These are phyloP conservation scores for Geopyxis carbonaria DNA, from an alignment of 495 filamentous ascomycete genomes.

Conservation along the genomic window DNA sequence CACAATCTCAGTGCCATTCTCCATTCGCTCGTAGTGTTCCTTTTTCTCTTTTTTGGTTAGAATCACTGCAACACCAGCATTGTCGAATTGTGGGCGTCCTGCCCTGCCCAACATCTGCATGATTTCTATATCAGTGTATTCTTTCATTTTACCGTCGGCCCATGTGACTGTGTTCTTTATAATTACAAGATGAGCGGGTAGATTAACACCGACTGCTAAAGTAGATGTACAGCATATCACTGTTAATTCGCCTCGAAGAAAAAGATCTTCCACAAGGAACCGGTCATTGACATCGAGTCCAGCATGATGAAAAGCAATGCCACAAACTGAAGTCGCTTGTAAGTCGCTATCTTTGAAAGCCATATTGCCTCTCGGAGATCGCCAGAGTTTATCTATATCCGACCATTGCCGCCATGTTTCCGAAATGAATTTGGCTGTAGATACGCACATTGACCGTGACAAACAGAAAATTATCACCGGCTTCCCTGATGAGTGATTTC, in stretches of 20 bases:
- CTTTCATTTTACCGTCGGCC: conserved; percentile 43
- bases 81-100: conserved; percentile 83
- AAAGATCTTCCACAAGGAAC: conserved; percentile 51
- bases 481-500: conserved; percentile 57
- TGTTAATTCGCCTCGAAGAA: conserved; percentile 55
- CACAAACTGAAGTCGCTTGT: conserved; percentile 42
- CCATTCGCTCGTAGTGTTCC: conserved; percentile 60
- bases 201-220: conserved; percentile 79
- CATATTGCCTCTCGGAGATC: conserved; percentile 38
- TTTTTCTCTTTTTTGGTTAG: conserved; percentile 58
- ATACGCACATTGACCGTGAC: conserved; percentile 58
- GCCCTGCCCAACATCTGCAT: conserved; percentile 98
- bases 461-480: conserved; percentile 90
- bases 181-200: conserved; percentile 83
- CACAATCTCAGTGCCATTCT: conserved; percentile 63
- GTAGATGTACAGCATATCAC: conserved; percentile 95
- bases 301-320: conserved; percentile 89
- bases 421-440: conserved; percentile 57
- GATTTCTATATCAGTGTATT: conserved; percentile 83
- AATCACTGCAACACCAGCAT: conserved; percentile 70
- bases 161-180: conserved; percentile 78
- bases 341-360: conserved; percentile 48
- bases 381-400: conserved; percentile 48
- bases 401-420: conserved; percentile 44
- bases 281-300: conserved; percentile 62